Base-by-base conservation (phyloP, 73 alveolate genomes). In the Tetrahymena borealis region DNA sequence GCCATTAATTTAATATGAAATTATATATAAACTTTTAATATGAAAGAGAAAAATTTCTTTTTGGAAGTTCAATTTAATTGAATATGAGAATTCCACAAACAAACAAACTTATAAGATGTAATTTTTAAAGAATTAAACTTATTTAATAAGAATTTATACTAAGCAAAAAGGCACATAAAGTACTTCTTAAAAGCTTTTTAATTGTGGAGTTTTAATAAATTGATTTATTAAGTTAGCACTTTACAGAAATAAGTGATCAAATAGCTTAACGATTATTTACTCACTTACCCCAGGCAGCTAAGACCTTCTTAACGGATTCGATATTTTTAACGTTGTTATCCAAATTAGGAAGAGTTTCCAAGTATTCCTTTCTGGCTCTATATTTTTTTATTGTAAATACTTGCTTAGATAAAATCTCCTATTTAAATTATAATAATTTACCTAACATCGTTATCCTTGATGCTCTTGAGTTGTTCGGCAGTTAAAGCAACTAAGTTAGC, bases 401-500 rank as follows among this genome's bases (percentile, higher is more conserved):
- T 60, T 60, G n/a, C 11, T 60, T 60, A 60, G 13, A 15, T 91
- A 4, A 91, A 18, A 11, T 18, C 18, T 36, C 36, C 39, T 1
- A 15, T 1, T 7, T 79, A 36, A 31, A 15, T 15, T 4, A 15
- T 32, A 36, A 32, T 32, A 33, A 79, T 79, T 79, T 79, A 79
- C 91, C 43, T 79, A 36, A 38, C 91, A 79, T 79, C 91, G 43
- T 33, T 36, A 4, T 79, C 40, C 43, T 79, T 79, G 43, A 79
- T 79, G 37, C 32, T 36, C 32, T 31, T 38, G 40, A 79, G 43
- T 79, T 79, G 43, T 24, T 79, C 91, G 20, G 40, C 43, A 16
- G 91, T 79, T 38, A 79, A 79, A 79, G 40, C 91, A 11, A 79
- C 32, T 36, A 79, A 38, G 32, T 79, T 79, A n/a, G 91, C 43